Evolutionary conservation across 768 basidiomycete genomes (phyloP), one percentile per base, ranked within the genome.

Genomic region (Tricholoma saponaceum): DNA sequence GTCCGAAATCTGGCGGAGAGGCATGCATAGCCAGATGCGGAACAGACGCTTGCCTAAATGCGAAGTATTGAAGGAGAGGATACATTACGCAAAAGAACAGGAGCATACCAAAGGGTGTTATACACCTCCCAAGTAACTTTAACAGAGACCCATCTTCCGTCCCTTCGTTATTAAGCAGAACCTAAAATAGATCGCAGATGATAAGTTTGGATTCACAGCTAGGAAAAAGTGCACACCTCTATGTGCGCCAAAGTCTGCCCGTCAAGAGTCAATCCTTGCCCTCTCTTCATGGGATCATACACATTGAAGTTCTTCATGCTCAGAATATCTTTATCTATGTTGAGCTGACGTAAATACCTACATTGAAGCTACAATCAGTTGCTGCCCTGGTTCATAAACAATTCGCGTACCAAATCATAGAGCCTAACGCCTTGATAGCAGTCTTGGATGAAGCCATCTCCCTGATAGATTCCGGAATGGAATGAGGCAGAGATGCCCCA

Each of bases 231-330:
- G 63, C 70, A 43, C 53, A 95, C 93, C 79, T 99, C 97, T 60
- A 99, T 80, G 69, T 99, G 97, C 14, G 92, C 90, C 54, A 99
- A 78, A 0, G 94, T 95, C 69, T 98, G 95, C 2, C 97, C 97
- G 70, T 99, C 95, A 43, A 99, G 78, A 0, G 91, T 81, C 55
- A 98, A 73, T 25, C 86, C 90, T 67, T 87, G 80, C n/a, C 94
- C 95, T 59, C 82, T 81, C 68, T 89, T 87, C 84, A 98, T 93
- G 0, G 97, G 97, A 70, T 98, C 94, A 67, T 96, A 97, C 37
- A 97, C 79, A 64, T 98, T 95, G 80, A 99, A 99, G 68, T 98
- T 98, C 74, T 86, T 90, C 89, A 97, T 95, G 55, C 87, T 91
- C 66, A 99, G 71, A 55, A 99, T 85, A 61, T 98, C 95, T 67